Conservation (phyloP, 2,329 filamentous ascomycete species). For the Venturiaceae sp. region DNA sequence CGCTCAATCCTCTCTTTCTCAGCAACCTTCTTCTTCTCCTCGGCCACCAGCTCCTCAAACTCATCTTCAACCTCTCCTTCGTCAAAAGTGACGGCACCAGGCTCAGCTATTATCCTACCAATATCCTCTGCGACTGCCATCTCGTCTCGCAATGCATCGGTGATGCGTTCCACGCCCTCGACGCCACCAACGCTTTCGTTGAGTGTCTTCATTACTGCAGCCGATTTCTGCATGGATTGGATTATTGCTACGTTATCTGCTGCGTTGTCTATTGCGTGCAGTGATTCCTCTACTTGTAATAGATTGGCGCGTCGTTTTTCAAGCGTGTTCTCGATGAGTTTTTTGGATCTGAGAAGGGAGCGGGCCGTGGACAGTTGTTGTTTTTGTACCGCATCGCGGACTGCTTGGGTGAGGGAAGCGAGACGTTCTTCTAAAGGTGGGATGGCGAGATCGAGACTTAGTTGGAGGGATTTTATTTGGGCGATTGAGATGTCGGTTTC, state of each 20-base stretch:
- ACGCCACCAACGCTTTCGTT: constrained; percentile 70
- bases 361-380: constrained; percentile 70
- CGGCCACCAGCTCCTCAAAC: constrained; percentile 61
- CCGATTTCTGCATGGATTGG: constrained; percentile 69
- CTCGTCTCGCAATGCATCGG: constrained; percentile 67
- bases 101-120: constrained; percentile 62
- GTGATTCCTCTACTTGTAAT: constrained; percentile 72
- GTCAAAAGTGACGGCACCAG: constrained; percentile 45
- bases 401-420: constrained; percentile 39
- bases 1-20: constrained; percentile 47
- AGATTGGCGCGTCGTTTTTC: constrained; percentile 63
- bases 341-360: constrained; percentile 72
- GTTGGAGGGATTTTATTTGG: constrained; percentile 64
- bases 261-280: constrained; percentile 76
- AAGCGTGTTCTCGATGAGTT: constrained; percentile 66
- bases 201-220: constrained; percentile 59
- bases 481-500: constrained; percentile 75
- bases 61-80: constrained; percentile 83
- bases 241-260: constrained; percentile 77
- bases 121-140: constrained; percentile 71
- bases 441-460: constrained; percentile 56
- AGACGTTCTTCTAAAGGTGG: constrained; percentile 51
- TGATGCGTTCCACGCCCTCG: constrained; percentile 64
- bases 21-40: constrained; percentile 56
- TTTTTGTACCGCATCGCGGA: constrained; percentile 58